Conservation (phyloP, 2,329 filamentous ascomycete genomes). For the Phaeosphaeria sp. region DNA sequence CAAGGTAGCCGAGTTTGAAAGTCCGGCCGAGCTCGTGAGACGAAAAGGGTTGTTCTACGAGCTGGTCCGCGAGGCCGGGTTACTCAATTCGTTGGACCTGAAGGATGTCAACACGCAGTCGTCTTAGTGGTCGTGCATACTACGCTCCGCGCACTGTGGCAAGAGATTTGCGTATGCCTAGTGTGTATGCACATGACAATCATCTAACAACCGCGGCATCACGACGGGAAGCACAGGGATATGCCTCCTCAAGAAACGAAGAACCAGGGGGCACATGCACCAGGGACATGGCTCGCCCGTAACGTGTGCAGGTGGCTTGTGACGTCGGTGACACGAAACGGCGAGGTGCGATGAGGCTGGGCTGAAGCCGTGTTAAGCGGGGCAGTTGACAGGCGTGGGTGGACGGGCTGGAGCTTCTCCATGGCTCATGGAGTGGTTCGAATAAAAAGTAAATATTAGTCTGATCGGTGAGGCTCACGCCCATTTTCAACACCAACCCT, state of each 20-base stretch:
- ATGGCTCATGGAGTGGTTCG: no score
- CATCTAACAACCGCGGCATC: background rate
- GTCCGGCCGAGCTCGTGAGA: slow-evolving; percentile 77
- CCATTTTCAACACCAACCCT: background rate
- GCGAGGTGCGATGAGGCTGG: background rate
- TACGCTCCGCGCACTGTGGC: background rate
- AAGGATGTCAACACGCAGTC: slow-evolving; percentile 1
- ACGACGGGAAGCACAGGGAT: background rate
- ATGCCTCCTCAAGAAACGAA: background rate
- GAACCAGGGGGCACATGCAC: background rate
- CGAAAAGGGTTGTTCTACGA: slow-evolving; percentile 83
- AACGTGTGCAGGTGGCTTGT: background rate
- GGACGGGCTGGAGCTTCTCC: no score
- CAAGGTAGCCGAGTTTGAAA: slow-evolving; percentile 90
- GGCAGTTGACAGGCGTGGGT: background rate
- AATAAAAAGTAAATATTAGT: slow-evolving; percentile 5
- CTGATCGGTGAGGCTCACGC: slow-evolving; percentile 2
- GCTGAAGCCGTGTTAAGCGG: background rate
- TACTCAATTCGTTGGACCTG: slow-evolving; percentile 55
- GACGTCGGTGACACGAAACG: background rate
- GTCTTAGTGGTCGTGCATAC: background rate
- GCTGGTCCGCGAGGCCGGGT: slow-evolving; percentile 87
- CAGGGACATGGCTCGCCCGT: background rate
- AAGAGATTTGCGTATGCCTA: background rate
- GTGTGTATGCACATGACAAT: background rate